Conservation (phyloP, 306 rosid species). For the Castanospermum australe region DNA sequence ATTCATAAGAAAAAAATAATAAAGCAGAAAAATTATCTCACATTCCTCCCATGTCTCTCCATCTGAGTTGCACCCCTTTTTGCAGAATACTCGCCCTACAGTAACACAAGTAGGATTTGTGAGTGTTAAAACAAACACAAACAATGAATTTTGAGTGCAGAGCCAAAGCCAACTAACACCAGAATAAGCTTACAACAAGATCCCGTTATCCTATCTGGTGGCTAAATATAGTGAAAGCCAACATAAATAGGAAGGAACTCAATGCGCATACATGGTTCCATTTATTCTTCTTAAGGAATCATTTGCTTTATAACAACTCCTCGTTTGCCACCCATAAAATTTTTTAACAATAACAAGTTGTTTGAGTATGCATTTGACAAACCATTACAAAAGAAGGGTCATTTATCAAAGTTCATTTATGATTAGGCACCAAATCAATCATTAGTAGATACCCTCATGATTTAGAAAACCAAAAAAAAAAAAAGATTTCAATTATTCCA, state of each 20-base stretch:
- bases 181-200: neutral
- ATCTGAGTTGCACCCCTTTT: conserved; percentile 72
- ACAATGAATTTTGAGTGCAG: neutral
- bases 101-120: conserved; percentile 13
- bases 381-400: neutral
- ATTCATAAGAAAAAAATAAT: neutral
- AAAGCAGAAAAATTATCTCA: conserved; percentile 29
- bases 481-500: neutral
- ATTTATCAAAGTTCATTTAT: neutral
- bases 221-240: neutral
- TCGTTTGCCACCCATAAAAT: neutral
- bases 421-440: neutral
- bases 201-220: neutral
- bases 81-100: conserved; percentile 81
- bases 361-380: neutral
- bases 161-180: neutral
- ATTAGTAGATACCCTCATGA: neutral
- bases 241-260: neutral
- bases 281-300: neutral
- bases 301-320: neutral
- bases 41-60: conserved; percentile 76
- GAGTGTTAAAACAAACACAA: neutral
- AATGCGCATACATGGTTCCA: neutral
- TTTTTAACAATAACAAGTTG: neutral
- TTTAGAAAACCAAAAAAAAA: neutral